Conservation (phyloP, 2,329 filamentous ascomycete genomes). For the Triangularia setosa region DNA sequence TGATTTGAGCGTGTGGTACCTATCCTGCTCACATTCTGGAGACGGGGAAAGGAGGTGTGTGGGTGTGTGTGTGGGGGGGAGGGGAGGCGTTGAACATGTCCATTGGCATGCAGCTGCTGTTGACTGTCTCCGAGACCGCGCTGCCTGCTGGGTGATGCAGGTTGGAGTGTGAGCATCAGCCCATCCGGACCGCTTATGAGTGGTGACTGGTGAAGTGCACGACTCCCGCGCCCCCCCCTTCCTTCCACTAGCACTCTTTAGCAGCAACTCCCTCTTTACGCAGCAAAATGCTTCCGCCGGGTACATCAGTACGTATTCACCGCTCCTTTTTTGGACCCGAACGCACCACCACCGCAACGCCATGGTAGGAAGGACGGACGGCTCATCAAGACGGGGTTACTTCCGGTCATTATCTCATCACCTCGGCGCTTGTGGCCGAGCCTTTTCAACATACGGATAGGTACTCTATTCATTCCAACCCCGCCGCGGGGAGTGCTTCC, state of each 20-base stretch:
- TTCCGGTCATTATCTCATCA: conserved; percentile 15
- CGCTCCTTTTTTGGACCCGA: conserved; percentile 20
- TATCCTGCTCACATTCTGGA: background rate
- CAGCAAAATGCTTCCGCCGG: background rate
- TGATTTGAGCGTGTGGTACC: background rate
- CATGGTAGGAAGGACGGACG: conserved; percentile 9
- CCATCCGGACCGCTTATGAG: background rate
- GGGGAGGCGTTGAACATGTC: too few species aligned
- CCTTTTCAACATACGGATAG: background rate
- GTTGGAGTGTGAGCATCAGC: background rate
- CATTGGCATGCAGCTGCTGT: background rate
- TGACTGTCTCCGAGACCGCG: background rate
- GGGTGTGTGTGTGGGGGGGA: background rate
- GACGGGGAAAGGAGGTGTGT: background rate
- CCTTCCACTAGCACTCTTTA: background rate
- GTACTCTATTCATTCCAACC: conserved; percentile 6
- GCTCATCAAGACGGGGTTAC: conserved; percentile 17
- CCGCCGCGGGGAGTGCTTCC: conserved; percentile 23
- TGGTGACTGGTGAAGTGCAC: background rate
- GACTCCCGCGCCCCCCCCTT: background rate
- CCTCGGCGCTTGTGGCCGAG: conserved; percentile 7
- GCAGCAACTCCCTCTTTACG: background rate
- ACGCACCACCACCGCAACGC: conserved; percentile 2
- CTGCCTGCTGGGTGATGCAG: background rate
- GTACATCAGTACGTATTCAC: conserved; percentile 17